Percentiles rank a stretch among this genome's conserved stretches.
Evolutionary conservation across 495 filamentous ascomycete genomes (phyloP).

Genomic region (Penicillium paxilli): DNA sequence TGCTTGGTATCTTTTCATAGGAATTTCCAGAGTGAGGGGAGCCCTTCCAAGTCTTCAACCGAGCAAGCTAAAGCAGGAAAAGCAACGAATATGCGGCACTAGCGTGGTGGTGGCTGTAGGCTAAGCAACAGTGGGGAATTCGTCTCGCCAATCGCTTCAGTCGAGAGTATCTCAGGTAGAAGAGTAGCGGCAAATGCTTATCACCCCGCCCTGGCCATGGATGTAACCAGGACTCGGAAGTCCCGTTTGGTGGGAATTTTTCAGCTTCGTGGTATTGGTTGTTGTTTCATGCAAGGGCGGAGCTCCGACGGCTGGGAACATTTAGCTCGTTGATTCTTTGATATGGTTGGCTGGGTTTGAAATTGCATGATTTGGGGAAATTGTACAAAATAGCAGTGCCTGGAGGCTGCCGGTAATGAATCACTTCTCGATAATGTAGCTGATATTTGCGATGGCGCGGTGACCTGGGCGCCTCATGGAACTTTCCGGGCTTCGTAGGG

Average conservation of each 20-base stretch:
- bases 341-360: not conserved
- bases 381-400: no score
- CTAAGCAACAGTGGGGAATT: constrained; percentile 17
- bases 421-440: no score
- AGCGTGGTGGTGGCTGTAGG: no score
- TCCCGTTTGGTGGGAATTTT: not conserved
- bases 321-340: not conserved
- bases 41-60: not conserved
- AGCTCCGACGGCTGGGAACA: constrained; percentile 14
- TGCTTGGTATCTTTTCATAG: not conserved
- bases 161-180: no score
- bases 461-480: no score
- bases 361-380: not conserved
- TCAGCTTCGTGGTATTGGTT: not conserved
- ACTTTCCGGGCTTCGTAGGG: no score
- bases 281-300: constrained; percentile 12
- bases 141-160: constrained; percentile 8
- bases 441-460: no score
- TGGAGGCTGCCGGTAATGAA: no score
- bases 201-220: not conserved
- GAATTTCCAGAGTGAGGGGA: no score
- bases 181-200: constrained; percentile 1
- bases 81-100: no score
- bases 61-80: not conserved
- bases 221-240: no score